These are phyloP conservation scores for Microbotryum silenes-acaulis DNA, from an alignment of 1,284 basidiomycete genomes.

Conservation along the genomic window DNA sequence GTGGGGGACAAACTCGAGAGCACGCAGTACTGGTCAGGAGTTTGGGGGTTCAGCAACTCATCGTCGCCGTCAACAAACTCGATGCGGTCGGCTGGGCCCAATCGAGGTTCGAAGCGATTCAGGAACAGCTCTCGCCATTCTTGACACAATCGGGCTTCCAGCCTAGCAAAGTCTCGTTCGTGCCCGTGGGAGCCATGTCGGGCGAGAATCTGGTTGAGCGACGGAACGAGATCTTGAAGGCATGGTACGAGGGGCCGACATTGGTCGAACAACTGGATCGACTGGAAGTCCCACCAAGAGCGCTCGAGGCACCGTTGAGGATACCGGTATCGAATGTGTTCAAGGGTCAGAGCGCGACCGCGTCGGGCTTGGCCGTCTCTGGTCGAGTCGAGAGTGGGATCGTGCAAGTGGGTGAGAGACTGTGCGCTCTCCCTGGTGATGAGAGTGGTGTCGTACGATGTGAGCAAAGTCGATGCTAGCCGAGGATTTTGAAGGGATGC, in stretches of 20 bases:
- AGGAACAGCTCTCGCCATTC: constrained; percentile 66
- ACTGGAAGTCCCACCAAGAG: constrained; percentile 70
- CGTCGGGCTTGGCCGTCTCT: constrained; percentile 65
- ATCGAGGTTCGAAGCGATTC: constrained; percentile 78
- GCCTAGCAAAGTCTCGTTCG: constrained; percentile 66
- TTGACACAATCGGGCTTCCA: constrained; percentile 79
- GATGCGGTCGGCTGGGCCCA: constrained; percentile 80
- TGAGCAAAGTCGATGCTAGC: constrained; percentile 41
- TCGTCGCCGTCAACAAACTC: constrained; percentile 91
- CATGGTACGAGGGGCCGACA: constrained; percentile 82
- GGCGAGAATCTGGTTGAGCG: constrained; percentile 72
- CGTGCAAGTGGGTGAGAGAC: constrained; percentile 80
- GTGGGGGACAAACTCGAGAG: constrained; percentile 93
- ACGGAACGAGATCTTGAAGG: constrained; percentile 50
- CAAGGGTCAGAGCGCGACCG: constrained; percentile 67
- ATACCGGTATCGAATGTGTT: constrained; percentile 94
- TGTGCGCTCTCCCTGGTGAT: constrained; percentile 85
- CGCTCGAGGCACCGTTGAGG: constrained; percentile 68
- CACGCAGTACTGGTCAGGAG: constrained; percentile 87
- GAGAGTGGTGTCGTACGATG: constrained; percentile 76
- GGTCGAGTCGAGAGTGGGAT: constrained; percentile 84
- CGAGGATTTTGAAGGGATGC: neutral
- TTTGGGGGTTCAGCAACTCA: constrained; percentile 85
- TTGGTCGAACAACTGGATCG: constrained; percentile 68
- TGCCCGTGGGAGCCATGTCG: constrained; percentile 82